phyloP scores from a whole-genome alignment of 345 rosid species.

The Ailanthus altissimus region DNA sequence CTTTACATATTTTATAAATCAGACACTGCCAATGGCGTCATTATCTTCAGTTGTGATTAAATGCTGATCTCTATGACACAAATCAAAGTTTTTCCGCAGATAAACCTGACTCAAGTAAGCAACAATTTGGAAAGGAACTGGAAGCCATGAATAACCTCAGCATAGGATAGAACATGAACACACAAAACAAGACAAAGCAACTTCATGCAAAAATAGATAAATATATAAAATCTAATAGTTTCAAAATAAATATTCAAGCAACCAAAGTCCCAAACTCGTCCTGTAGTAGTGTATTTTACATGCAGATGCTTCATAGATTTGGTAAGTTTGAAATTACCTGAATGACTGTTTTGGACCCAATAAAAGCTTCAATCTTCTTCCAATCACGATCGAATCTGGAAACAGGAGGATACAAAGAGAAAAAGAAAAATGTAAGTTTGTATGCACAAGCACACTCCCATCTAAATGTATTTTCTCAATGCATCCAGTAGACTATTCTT shows the following conservation, averaged over 20 bases:
- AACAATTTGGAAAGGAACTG: neutral
- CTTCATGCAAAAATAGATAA: neutral
- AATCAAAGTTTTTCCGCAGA: neutral
- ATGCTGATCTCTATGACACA: neutral
- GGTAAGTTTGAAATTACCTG: slow-evolving; percentile 53
- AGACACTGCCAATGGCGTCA: neutral
- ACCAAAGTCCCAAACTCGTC: neutral
- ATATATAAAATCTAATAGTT: neutral
- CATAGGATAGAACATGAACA: slow-evolving; percentile 3
- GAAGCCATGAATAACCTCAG: neutral
- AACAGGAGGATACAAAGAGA: slow-evolving; percentile 4
- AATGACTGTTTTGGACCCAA: slow-evolving; percentile 90
- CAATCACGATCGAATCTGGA: slow-evolving; percentile 92
- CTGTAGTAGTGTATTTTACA: neutral
- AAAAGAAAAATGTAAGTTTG: slow-evolving; percentile 6
- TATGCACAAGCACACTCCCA: neutral
- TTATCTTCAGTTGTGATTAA: slow-evolving; percentile 13
- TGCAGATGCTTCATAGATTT: neutral
- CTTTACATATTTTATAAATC: neutral
- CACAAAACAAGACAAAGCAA: neutral
- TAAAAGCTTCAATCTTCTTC: slow-evolving; percentile 98
- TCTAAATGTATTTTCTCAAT: neutral
- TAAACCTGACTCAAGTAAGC: neutral
- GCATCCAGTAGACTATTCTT: neutral
- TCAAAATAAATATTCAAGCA: neutral